Evolutionary conservation across 176 grass and related monocot genomes (phyloP).

Genomic region (Oryza nivara): DNA sequence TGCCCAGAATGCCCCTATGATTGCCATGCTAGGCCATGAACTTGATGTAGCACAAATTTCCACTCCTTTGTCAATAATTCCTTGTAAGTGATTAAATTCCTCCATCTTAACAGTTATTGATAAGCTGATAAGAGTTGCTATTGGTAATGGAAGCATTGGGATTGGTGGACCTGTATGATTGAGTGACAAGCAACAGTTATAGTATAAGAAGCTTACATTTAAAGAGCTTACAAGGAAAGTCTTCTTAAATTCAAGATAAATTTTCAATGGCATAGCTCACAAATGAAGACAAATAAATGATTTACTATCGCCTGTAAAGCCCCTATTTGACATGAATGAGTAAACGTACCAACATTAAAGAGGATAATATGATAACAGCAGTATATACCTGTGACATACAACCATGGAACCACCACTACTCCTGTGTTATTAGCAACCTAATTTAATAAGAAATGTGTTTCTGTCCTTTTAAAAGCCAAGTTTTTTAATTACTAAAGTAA

Average conservation of each 20-base stretch:
- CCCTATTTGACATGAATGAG: background rate
- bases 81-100: conserved; percentile 49
- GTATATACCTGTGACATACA: background rate
- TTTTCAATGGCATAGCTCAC: conserved; percentile 1
- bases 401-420: no score
- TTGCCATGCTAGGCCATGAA: conserved; percentile 78
- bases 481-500: background rate
- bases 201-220: background rate
- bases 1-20: conserved; percentile 78
- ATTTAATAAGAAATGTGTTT: background rate
- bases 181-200: background rate
- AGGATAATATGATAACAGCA: background rate
- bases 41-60: conserved; percentile 73
- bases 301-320: conserved; percentile 3
- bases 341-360: background rate
- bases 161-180: conserved; percentile 49
- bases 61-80: conserved; percentile 57
- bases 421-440: no score
- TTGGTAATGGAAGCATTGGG: conserved; percentile 85
- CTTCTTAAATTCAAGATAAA: background rate
- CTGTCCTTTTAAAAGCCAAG: background rate
- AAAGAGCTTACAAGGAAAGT: background rate
- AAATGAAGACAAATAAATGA: background rate
- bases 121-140: conserved; percentile 76
- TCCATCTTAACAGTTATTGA: conserved; percentile 84